A percentile compares a stretch with the other conserved stretches of the same genome.
phyloP scores from a whole-genome alignment of 2,329 filamentous ascomycete species.

The Fusarium longipes region DNA sequence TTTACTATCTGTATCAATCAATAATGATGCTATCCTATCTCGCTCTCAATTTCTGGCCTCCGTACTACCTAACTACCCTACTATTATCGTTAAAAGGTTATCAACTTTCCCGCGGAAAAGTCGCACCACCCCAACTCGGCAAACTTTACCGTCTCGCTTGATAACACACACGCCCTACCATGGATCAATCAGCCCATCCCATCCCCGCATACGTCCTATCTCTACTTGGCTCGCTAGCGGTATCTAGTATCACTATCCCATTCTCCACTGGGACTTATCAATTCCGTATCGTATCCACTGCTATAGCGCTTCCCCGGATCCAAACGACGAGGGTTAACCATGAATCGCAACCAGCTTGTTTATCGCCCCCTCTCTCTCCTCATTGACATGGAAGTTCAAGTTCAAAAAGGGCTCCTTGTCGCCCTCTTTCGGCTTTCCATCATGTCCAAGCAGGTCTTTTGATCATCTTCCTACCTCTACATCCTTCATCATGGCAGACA shows the following conservation, averaged over 20 bases:
- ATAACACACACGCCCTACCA: constrained; percentile 10
- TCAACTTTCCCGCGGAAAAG: constrained; percentile 34
- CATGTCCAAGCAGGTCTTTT: constrained; percentile 2
- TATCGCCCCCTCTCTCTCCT: constrained; percentile 11
- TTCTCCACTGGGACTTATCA: constrained; percentile 22
- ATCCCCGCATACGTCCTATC: constrained; percentile 18
- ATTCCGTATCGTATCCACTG: constrained; percentile 1
- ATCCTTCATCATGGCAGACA: constrained; percentile 28
- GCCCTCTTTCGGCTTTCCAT: not conserved
- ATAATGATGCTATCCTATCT: constrained; percentile 30
- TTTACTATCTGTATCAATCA: constrained; percentile 18
- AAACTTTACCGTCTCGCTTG: constrained; percentile 9
- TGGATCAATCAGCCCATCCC: constrained; percentile 19
- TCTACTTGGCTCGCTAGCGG: constrained; percentile 22
- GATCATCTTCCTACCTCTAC: not conserved
- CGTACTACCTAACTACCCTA: not conserved
- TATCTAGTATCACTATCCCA: constrained; percentile 30
- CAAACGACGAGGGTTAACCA: constrained; percentile 7
- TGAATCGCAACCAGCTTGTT: constrained; percentile 26
- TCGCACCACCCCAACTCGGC: not conserved
- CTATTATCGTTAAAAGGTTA: not conserved
- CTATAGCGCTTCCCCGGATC: constrained; percentile 39
- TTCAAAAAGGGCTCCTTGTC: constrained; percentile 23
- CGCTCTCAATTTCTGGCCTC: constrained; percentile 31
- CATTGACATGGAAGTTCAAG: not conserved